These are phyloP conservation scores for Cercis canadensis DNA, from an alignment of 306 rosid species.

Conservation along the genomic window DNA sequence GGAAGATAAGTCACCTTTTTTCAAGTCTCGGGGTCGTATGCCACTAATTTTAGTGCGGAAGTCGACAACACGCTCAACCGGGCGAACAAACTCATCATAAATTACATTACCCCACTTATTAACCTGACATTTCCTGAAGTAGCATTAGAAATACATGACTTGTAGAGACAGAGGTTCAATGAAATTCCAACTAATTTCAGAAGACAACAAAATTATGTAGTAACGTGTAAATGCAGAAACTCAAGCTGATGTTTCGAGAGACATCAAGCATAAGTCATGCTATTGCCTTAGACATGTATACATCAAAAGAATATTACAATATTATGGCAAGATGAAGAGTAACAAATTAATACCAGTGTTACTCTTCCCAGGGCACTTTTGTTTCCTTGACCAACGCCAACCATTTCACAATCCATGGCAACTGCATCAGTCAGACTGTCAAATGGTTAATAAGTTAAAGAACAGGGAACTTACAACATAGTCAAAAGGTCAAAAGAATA, in stretches of 20 bases:
- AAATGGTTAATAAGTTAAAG: constrained; percentile 49
- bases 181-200: no score
- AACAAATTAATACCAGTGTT: constrained; percentile 68
- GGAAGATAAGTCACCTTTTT: constrained; percentile 61
- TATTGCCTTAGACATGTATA: no score
- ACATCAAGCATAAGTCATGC: no score
- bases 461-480: constrained; percentile 13
- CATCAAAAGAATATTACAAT: background rate
- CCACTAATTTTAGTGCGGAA: constrained; percentile 91
- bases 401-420: constrained; percentile 99
- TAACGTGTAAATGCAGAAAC: no score
- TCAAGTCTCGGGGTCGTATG: constrained; percentile 81
- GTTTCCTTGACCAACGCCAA: constrained; percentile 89
- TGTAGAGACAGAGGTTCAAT: no score
- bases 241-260: no score
- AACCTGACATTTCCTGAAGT: constrained; percentile 63
- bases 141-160: constrained; percentile 43
- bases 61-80: constrained; percentile 82
- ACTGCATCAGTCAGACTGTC: constrained; percentile 88
- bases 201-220: no score
- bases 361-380: constrained; percentile 94
- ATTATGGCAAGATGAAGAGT: constrained; percentile 26
- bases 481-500: constrained; percentile 1
- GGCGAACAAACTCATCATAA: constrained; percentile 85
- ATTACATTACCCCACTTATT: constrained; percentile 94